A percentile compares a stretch with the other conserved stretches of the same genome.
phyloP scores from a whole-genome alignment of 139 green algal species.

The Deuterostichococcus epilithicus region DNA sequence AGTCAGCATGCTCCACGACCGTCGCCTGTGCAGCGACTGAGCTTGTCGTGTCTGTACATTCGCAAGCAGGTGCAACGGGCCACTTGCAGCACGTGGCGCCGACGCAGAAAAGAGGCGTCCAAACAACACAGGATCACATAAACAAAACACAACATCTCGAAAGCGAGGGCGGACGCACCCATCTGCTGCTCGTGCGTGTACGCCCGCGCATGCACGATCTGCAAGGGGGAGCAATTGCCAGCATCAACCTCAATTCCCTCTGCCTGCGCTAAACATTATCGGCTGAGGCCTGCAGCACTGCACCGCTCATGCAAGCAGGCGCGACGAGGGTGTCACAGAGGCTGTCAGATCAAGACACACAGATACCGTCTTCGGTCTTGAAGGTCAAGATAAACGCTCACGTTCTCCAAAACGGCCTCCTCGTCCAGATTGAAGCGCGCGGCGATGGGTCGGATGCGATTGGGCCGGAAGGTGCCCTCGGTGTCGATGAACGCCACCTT shows the following conservation, averaged over 20 bases:
- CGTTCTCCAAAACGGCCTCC: conserved; percentile 75
- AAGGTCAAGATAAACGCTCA: conserved; percentile 13
- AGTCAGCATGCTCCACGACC: no score
- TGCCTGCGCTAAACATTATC: not conserved
- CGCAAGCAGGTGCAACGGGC: no score
- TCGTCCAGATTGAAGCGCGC: conserved; percentile 74
- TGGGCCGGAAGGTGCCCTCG: conserved; percentile 89
- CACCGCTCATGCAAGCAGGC: not conserved
- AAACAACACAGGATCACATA: not conserved
- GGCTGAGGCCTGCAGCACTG: not conserved
- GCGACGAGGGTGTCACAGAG: not conserved
- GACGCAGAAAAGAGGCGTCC: not conserved
- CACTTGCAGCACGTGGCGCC: not conserved
- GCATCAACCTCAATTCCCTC: not conserved
- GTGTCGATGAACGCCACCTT: conserved; percentile 88
- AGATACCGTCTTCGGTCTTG: not conserved
- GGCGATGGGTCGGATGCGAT: conserved; percentile 81
- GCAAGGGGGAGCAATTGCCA: conserved; percentile 4
- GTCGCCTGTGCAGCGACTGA: no score
- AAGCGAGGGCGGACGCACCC: not conserved
- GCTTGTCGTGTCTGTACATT: no score
- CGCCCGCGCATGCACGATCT: conserved; percentile 67
- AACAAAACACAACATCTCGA: not conserved
- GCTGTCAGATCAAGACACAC: not conserved
- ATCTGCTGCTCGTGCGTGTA: conserved; percentile 84